phyloP scores from a whole-genome alignment of 139 green algal species.

The Trebouxia sp. region DNA sequence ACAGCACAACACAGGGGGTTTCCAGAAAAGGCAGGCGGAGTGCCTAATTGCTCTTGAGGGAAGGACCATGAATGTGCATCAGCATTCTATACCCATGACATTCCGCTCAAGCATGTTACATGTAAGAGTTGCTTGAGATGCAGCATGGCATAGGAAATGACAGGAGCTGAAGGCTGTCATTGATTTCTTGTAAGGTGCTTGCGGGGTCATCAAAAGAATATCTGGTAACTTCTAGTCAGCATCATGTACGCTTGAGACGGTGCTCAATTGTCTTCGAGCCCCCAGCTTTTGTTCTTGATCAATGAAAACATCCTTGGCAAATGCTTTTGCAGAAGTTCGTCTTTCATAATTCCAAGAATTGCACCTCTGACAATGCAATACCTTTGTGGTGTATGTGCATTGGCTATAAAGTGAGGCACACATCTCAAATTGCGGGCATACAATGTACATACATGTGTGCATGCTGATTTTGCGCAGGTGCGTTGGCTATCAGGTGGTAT shows the following conservation, averaged over 20 bases:
- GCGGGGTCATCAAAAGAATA: no score
- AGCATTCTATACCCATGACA: no score
- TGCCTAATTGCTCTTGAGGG: conserved; percentile 44
- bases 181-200: no score
- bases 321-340: conserved; percentile 99
- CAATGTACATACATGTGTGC: background rate
- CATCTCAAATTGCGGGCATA: background rate
- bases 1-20: background rate
- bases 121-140: no score
- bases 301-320: conserved; percentile 99
- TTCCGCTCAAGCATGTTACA: no score
- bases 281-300: conserved; percentile 99
- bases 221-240: no score
- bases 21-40: background rate
- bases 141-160: no score
- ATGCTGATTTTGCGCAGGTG: background rate
- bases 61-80: conserved; percentile 45
- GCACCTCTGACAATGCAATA: conserved; percentile 99
- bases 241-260: conserved; percentile 99
- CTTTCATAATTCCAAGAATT: conserved; percentile 99
- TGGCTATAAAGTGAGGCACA: no score
- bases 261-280: conserved; percentile 99
- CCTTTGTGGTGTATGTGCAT: no score
- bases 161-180: no score
- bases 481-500: background rate